These are phyloP conservation scores for Microbotryum saponariae DNA, from an alignment of 1,284 basidiomycete genomes.

Conservation along the genomic window DNA sequence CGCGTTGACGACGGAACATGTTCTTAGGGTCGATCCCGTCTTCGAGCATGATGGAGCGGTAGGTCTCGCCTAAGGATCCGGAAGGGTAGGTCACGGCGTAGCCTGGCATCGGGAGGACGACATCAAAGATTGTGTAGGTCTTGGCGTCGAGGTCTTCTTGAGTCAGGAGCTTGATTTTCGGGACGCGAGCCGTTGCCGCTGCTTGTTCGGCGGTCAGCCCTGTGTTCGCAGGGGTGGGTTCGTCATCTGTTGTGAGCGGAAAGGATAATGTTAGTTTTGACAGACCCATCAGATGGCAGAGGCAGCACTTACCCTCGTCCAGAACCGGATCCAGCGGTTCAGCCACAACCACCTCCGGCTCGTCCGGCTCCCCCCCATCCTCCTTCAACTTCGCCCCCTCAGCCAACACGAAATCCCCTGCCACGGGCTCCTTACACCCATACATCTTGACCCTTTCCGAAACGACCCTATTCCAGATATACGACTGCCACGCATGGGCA, in stretches of 20 bases:
- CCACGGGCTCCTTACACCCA: slow-evolving; percentile 65
- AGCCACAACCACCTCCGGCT: slow-evolving; percentile 27
- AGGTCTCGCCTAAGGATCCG: slow-evolving; percentile 75
- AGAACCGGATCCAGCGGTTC: slow-evolving; percentile 4
- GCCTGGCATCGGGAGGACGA: slow-evolving; percentile 91
- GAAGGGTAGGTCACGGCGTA: slow-evolving; percentile 87
- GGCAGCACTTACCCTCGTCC: slow-evolving; percentile 4
- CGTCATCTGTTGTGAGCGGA: slow-evolving; percentile 2
- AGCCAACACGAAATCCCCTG: slow-evolving; percentile 80
- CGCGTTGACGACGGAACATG: slow-evolving; percentile 74
- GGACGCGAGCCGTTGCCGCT: slow-evolving; percentile 35
- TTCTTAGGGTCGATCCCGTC: slow-evolving; percentile 84
- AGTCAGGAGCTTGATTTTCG: slow-evolving; percentile 66
- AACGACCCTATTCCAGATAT: slow-evolving; percentile 94
- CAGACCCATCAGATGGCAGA: not conserved
- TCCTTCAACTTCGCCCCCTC: slow-evolving; percentile 40
- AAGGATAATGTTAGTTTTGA: not conserved
- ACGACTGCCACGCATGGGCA: slow-evolving; percentile 96
- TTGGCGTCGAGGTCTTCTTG: slow-evolving; percentile 60
- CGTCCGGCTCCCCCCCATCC: slow-evolving; percentile 38
- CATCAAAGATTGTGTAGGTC: slow-evolving; percentile 77
- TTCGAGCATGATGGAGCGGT: slow-evolving; percentile 65
- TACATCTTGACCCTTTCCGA: slow-evolving; percentile 78
- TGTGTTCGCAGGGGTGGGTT: slow-evolving; percentile 10
- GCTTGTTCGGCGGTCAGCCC: slow-evolving; percentile 8